Percentiles rank a stretch among this genome's conserved stretches.
Conservation (phyloP, 148 eudicot species). For the Diospyros kaki region DNA sequence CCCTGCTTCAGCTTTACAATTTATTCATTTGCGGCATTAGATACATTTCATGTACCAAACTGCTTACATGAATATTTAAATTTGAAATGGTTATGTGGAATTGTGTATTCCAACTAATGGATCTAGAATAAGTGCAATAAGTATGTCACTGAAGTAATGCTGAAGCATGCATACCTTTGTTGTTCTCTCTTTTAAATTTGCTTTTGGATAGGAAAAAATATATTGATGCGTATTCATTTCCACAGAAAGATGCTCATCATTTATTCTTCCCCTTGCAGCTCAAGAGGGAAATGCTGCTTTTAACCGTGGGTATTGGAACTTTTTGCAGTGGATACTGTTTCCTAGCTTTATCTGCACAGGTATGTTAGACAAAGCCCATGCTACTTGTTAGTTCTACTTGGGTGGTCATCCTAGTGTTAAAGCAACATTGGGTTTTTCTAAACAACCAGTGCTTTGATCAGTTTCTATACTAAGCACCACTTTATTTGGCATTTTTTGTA, state of each 20-base stretch:
- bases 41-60: not conserved
- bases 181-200: not conserved
- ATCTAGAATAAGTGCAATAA: not conserved
- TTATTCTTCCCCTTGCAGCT: slow-evolving; percentile 51
- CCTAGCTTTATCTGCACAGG: slow-evolving; percentile 69
- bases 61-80: not conserved
- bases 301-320: slow-evolving; percentile 80
- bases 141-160: not conserved
- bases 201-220: not conserved
- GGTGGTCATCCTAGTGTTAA: not conserved
- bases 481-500: not conserved
- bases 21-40: not conserved
- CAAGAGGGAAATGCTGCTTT: slow-evolving; percentile 75
- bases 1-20: not conserved
- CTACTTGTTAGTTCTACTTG: not conserved
- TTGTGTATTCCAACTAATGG: not conserved
- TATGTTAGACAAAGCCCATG: slow-evolving; percentile 11
- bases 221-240: not conserved
- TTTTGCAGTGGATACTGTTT: slow-evolving; percentile 88
- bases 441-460: not conserved
- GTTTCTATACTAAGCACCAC: not conserved
- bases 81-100: not conserved
- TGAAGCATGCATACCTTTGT: slow-evolving; percentile 3
- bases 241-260: not conserved
- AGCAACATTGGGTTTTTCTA: not conserved